Evolutionary conservation across 306 rosid species (phyloP).

Genomic region (Quercus aquifolioides): DNA sequence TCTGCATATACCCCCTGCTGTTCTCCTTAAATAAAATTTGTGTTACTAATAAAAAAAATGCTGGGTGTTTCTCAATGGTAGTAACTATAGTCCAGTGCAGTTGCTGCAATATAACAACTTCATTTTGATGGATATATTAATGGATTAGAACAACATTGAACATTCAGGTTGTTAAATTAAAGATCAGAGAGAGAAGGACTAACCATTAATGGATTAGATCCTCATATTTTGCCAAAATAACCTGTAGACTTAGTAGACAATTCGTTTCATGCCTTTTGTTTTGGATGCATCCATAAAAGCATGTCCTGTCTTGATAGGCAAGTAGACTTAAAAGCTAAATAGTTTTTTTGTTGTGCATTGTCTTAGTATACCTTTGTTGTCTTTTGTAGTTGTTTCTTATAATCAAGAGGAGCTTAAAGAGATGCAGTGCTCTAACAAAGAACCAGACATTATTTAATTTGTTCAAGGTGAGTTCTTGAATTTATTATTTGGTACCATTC

Average conservation of each 20-base stretch:
- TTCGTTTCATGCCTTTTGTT: neutral
- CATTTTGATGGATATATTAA: neutral
- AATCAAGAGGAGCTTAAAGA: constrained; percentile 96
- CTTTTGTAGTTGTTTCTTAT: constrained; percentile 82
- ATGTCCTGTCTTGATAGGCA: too few relatives aligned
- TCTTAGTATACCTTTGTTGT: constrained; percentile 23
- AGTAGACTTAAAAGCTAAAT: too few relatives aligned
- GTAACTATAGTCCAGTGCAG: neutral
- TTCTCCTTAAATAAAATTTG: neutral
- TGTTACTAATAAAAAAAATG: neutral
- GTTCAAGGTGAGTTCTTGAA: constrained; percentile 66
- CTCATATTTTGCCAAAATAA: neutral
- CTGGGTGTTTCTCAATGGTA: neutral
- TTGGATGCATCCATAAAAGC: neutral
- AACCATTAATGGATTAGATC: neutral
- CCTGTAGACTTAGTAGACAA: neutral
- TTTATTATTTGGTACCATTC: constrained; percentile 12
- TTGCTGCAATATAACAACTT: neutral
- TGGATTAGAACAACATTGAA: neutral
- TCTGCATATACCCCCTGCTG: neutral
- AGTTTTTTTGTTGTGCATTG: constrained; percentile 1
- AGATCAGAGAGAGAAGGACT: too few relatives aligned
- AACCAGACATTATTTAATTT: constrained; percentile 87
- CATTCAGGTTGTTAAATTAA: neutral
- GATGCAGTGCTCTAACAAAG: constrained; percentile 97